Conservation (phyloP, 2,329 filamentous ascomycete species). For the Fusarium ambrosium region DNA sequence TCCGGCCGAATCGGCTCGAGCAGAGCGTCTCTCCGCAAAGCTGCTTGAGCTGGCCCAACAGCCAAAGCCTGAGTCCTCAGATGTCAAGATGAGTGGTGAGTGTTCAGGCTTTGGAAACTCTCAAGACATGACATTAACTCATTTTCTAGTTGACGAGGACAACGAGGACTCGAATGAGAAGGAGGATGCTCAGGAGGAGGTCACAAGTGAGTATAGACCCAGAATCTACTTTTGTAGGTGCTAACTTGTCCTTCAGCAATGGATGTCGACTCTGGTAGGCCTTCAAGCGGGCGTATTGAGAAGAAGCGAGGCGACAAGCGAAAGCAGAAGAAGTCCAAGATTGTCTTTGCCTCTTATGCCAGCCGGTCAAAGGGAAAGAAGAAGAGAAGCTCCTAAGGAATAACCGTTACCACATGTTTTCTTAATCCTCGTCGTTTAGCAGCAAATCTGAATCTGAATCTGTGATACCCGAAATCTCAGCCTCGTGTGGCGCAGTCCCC, state of each 20-base stretch:
- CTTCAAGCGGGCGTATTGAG: conserved; percentile 54
- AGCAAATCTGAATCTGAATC: conserved; percentile 48
- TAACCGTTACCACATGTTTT: conserved; percentile 15
- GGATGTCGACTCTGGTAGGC: conserved; percentile 68
- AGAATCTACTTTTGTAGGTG: conserved; percentile 14
- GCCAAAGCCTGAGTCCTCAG: conserved; percentile 73
- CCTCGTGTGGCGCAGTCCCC: conserved; percentile 46
- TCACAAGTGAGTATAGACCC: conserved; percentile 38
- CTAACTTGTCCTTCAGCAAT: conserved; percentile 57
- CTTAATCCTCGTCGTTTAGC: conserved; percentile 34
- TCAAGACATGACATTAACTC: conserved; percentile 14
- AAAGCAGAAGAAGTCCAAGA: conserved; percentile 67
- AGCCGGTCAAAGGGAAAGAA: conserved; percentile 63
- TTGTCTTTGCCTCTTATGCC: conserved; percentile 72
- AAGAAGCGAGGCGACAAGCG: conserved; percentile 71
- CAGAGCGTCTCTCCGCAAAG: conserved; percentile 87
- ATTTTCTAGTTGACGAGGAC: conserved; percentile 45
- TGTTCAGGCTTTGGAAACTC: background rate
- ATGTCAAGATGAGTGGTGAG: conserved; percentile 64
- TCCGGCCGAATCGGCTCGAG: conserved; percentile 82
- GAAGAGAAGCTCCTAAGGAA: conserved; percentile 46
- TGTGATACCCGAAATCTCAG: conserved; percentile 46
- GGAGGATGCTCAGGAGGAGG: conserved; percentile 48
- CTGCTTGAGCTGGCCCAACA: conserved; percentile 84
- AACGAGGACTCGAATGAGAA: conserved; percentile 47